Conservation (phyloP, 2,329 filamentous ascomycete genomes). For the Xylariaceae sp. region DNA sequence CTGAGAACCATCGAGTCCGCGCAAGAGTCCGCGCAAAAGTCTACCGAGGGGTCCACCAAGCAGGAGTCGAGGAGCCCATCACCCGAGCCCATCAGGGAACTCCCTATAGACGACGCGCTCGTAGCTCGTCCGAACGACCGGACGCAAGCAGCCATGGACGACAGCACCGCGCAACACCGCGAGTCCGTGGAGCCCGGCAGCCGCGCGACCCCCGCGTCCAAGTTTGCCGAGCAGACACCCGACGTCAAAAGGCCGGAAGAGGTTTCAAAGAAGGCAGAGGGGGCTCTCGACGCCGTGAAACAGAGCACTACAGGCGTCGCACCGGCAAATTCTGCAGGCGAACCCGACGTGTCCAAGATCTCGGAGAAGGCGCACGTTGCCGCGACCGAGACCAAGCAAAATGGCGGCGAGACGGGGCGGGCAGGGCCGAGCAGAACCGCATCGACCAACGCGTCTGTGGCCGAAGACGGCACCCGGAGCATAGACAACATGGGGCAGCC, state of each 20-base stretch:
- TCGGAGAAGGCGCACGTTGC: constrained; percentile 12
- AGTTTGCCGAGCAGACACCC: neutral
- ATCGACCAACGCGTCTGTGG: neutral
- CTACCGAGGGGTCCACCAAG: neutral
- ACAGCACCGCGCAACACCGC: too few species aligned
- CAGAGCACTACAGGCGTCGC: constrained; percentile 1
- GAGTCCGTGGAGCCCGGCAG: too few species aligned
- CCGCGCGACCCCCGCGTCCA: neutral
- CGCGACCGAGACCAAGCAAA: neutral
- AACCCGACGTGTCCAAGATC: constrained; percentile 14
- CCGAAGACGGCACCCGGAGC: neutral
- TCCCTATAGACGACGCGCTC: constrained; percentile 14
- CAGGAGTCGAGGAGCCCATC: neutral
- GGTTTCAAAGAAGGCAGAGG: constrained; percentile 16
- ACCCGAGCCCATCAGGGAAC: constrained; percentile 7
- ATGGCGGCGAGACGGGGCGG: neutral
- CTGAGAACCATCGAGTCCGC: constrained; percentile 5
- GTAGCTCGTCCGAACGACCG: constrained; percentile 9
- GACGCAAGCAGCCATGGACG: constrained; percentile 8
- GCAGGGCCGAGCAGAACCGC: neutral
- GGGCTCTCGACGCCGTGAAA: constrained; percentile 4
- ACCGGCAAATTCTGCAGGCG: constrained; percentile 10
- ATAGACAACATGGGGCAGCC: constrained; percentile 25
- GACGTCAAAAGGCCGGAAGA: constrained; percentile 6
- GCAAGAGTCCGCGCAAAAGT: constrained; percentile 1